phyloP scores from a whole-genome alignment of 2,329 filamentous ascomycete species.

The Penicillium hordei region DNA sequence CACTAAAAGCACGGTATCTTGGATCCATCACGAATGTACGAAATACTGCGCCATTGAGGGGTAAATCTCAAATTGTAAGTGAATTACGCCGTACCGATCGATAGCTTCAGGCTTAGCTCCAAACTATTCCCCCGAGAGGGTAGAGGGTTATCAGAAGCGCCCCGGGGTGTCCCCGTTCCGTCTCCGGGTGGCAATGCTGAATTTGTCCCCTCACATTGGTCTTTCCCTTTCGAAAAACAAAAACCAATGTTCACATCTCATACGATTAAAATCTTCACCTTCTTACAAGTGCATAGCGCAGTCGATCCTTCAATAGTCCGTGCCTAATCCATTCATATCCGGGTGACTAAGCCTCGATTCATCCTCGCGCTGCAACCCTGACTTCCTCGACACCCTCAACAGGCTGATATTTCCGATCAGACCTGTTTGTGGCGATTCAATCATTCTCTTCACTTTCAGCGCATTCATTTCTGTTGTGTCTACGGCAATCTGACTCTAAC shows the following conservation, averaged over 20 bases:
- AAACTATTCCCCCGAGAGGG: not conserved
- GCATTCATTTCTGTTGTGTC: conserved; percentile 20
- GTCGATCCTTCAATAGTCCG: conserved; percentile 8
- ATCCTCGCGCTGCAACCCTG: not conserved
- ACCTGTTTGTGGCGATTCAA: conserved; percentile 10
- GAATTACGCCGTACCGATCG: not conserved
- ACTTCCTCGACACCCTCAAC: not conserved
- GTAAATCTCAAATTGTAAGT: not conserved
- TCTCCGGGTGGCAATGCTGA: conserved; percentile 9
- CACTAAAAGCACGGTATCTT: too few relatives aligned
- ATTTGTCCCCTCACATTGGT: not conserved
- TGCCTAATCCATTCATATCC: not conserved
- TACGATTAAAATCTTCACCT: not conserved
- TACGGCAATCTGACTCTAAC: not conserved
- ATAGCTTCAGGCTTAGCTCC: conserved; percentile 8
- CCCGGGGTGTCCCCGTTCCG: conserved; percentile 6
- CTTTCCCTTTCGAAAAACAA: not conserved
- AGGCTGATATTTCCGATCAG: conserved; percentile 11
- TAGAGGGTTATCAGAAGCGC: not conserved
- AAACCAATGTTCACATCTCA: not conserved
- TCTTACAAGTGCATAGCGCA: conserved; percentile 1
- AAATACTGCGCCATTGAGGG: conserved; percentile 2
- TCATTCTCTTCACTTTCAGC: conserved; percentile 12
- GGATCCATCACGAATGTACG: not conserved
- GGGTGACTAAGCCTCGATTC: conserved; percentile 10